A percentile compares a stretch with the other conserved stretches of the same genome.
Evolutionary conservation across 1,284 basidiomycete genomes (phyloP).

Genomic region (Wolfiporia cocos): DNA sequence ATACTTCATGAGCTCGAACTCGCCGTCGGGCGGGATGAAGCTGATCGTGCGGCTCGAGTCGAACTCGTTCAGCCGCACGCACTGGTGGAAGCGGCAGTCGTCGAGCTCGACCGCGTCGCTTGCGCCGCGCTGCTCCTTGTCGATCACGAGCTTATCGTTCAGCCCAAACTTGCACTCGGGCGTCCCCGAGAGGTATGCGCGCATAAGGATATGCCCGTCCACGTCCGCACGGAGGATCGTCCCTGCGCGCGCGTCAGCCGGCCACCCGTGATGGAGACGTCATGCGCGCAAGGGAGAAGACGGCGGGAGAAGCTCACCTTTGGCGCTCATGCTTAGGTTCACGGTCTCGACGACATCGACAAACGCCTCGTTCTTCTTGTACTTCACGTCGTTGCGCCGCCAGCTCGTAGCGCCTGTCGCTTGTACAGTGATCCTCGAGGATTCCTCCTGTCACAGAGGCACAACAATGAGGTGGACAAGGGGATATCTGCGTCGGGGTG

Average conservation of each 20-base stretch:
- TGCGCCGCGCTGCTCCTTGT: conserved; percentile 60
- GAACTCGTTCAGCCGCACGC: conserved; percentile 92
- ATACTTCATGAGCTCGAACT: conserved; percentile 96
- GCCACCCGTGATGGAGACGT: background rate
- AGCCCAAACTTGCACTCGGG: conserved; percentile 98
- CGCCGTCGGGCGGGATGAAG: conserved; percentile 97
- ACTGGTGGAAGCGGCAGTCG: conserved; percentile 99
- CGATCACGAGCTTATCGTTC: conserved; percentile 96
- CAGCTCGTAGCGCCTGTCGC: conserved; percentile 94
- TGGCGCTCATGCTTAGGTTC: conserved; percentile 94
- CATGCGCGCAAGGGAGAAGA: background rate
- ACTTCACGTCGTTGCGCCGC: conserved; percentile 92
- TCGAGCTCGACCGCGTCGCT: conserved; percentile 90
- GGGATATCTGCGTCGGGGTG: background rate
- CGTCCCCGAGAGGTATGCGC: conserved; percentile 93
- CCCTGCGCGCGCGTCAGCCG: conserved; percentile 55
- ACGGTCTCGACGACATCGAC: conserved; percentile 97
- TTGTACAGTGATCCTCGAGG: conserved; percentile 93
- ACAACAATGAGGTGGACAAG: background rate
- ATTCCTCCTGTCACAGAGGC: conserved; percentile 70
- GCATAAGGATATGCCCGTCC: conserved; percentile 97
- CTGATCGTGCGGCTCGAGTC: conserved; percentile 91
- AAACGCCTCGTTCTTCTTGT: conserved; percentile 98
- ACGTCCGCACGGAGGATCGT: conserved; percentile 94
- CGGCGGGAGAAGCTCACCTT: conserved; percentile 47